A percentile compares a stretch with the other conserved stretches of the same genome.
These are phyloP conservation scores for Alternaria incomplexa DNA, from an alignment of 2,329 filamentous ascomycete species.

Conservation along the genomic window DNA sequence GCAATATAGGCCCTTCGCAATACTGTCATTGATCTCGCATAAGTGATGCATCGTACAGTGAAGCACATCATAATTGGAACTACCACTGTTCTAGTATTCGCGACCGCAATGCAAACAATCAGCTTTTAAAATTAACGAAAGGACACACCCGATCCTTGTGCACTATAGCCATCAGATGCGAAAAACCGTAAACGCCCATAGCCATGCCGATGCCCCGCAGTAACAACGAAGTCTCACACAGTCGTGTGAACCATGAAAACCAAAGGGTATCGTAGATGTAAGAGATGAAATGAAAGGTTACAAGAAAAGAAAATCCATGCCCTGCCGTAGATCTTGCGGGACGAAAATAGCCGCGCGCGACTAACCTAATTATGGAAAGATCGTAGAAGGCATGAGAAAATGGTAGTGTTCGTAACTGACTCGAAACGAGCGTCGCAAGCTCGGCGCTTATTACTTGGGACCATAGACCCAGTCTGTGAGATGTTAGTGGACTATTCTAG, in stretches of 20 bases:
- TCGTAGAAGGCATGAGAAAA: background rate
- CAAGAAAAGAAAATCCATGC: background rate
- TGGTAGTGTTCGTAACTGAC: slow-evolving; percentile 7
- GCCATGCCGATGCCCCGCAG: background rate
- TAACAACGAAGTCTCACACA: background rate
- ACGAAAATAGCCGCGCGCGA: slow-evolving; percentile 5
- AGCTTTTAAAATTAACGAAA: background rate
- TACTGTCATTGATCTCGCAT: background rate
- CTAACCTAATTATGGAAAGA: background rate
- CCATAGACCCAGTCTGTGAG: slow-evolving; percentile 54
- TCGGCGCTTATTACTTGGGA: slow-evolving; percentile 27
- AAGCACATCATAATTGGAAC: background rate
- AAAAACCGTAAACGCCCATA: background rate
- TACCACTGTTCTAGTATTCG: background rate
- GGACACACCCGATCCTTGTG: background rate
- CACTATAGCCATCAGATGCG: background rate
- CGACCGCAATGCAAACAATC: background rate
- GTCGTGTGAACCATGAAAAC: background rate
- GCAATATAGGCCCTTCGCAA: background rate
- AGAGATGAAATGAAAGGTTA: background rate
- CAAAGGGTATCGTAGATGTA: slow-evolving; percentile 20
- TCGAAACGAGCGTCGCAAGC: slow-evolving; percentile 15
- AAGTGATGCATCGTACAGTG: background rate
- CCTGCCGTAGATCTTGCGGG: background rate
- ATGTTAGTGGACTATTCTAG: slow-evolving; percentile 5